Evolutionary conservation across 352 stramenopile genomes (phyloP), one percentile per base, ranked within the genome.

Genomic region (Aphanomyces euteiches): DNA sequence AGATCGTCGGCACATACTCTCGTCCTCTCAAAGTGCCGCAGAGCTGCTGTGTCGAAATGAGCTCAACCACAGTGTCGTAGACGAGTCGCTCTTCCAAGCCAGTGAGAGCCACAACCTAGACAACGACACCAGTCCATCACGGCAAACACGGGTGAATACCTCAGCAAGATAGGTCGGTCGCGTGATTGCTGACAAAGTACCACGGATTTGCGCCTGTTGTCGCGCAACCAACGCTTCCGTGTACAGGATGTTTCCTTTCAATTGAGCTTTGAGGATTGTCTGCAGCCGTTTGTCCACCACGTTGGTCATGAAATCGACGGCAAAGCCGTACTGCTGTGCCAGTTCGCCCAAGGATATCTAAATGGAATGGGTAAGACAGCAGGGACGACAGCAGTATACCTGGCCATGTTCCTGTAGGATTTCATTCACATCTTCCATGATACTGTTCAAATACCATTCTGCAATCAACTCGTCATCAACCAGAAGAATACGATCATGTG

Each of bases 391-490:
- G 28, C 34, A 34, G 47, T 28, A 7, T 73, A 73, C 60, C 47
- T 81, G 90, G 2, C 85, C 87, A 36, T 71, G 82, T 50, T 92
- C 84, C 38, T 92, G 82, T n/a, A 95, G 74, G 39, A 90, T 59
- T 57, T 87, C 80, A 65, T 92, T 80, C 21, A 82, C 89, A 68
- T 93, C 83, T 61, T 91, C 79, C 82, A 92, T 93, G 74, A 95
- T 93, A 34, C 76, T 83, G 72, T 95, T 84, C 56, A 95, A 72
- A 66, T 95, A 95, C 79, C 79, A 84, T 69, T 77, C 89, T 65
- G 85, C 92, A 28, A 95, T 67, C 43, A 95, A 73, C 68, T 93
- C 87, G 72, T 91, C 85, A 36, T 84, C 87, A 40, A 81, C 78
- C 37, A 60, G 7, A 10, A 28, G 36, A 6, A 70, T 45, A 12